A percentile compares a stretch with the other conserved stretches of the same genome.
Conservation (phyloP, 1,284 basidiomycete genomes). For the Leccinum solheimii region DNA sequence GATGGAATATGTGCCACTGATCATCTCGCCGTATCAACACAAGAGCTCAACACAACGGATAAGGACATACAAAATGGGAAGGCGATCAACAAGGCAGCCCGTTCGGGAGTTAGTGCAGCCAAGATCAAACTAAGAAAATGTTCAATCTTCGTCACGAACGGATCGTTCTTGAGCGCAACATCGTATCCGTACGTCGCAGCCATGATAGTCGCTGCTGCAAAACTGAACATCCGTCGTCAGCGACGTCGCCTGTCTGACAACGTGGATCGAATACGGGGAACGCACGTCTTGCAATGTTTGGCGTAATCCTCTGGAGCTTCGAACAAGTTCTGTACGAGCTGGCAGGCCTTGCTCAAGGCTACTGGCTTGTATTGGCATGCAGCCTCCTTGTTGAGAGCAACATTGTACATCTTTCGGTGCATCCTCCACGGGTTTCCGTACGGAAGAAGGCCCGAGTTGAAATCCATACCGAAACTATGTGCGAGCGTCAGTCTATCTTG, state of each 20-base stretch:
- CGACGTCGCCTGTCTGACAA: not conserved
- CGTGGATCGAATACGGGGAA: not conserved
- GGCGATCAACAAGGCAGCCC: slow-evolving; percentile 19
- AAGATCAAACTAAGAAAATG: slow-evolving; percentile 14
- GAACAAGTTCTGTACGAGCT: slow-evolving; percentile 28
- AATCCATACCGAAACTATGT: slow-evolving; percentile 34
- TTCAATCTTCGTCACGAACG: slow-evolving; percentile 26
- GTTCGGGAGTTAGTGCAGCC: slow-evolving; percentile 25
- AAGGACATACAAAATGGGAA: slow-evolving; percentile 29
- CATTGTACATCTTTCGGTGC: slow-evolving; percentile 29
- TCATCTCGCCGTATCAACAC: slow-evolving; percentile 16
- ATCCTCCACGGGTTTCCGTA: slow-evolving; percentile 29
- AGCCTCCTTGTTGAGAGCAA: slow-evolving; percentile 18
- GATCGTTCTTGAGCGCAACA: slow-evolving; percentile 22
- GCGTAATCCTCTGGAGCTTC: slow-evolving; percentile 17
- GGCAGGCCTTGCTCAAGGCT: slow-evolving; percentile 21
- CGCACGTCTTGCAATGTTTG: slow-evolving; percentile 26
- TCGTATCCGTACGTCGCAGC: slow-evolving; percentile 30
- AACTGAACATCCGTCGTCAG: slow-evolving; percentile 17
- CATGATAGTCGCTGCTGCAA: slow-evolving; percentile 29
- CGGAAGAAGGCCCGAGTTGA: slow-evolving; percentile 28
- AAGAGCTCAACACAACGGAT: slow-evolving; percentile 13
- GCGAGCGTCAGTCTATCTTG: not conserved
- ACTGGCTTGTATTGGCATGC: slow-evolving; percentile 14
- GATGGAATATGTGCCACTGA: slow-evolving; percentile 35